Base-by-base conservation (phyloP, 2,329 filamentous ascomycete species). In the Monilinia vaccinii-corymbosi region DNA sequence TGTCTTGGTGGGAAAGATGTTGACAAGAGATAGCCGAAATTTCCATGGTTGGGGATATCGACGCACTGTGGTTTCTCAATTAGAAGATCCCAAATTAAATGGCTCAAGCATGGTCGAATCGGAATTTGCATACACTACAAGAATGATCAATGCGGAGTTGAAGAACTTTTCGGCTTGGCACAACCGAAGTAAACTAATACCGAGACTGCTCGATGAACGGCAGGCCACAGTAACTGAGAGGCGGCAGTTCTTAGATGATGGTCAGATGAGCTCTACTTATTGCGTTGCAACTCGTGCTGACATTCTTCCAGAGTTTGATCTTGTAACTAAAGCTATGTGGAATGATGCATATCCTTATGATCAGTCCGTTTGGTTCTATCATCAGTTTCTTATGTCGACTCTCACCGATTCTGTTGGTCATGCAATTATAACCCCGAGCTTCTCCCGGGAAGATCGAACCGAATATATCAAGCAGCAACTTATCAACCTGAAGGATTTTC, bases 151-250 rank as follows among this genome's bases (percentile, higher is more conserved):
- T 45, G 77, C 75, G n/a, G 89, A 95, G 68, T 78, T 99, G 51
- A 96, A 89, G 45, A 99, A 99, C 72, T 99, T 97, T 72, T 97
- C 91, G 4, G 94, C 94, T 2, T 97, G 94, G 93, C 94, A 99
- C 72, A 88, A 88, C 70, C 85, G 94, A 56, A 91, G 88, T 66
- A 89, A 89, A 70, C 79, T 97, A 25, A 94, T 97, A 58, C 84
- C 89, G 46, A 81, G 82, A 45, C 74, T 97, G 23, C 76, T 97
- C 53, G 75, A 83, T 21, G 89, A 95, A 73, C 81, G 89, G 52
- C 74, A 78, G 0, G 87, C 89, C 2, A 81, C 82, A 62, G 79
- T 83, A 52, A 75, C 73, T 23, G 81, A 83, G 51, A 81, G 94
- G 58, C 81, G 79, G 67, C 75, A 77, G 44, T 87, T 96, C 68